These are phyloP conservation scores for Spathaspora hagerdaliae DNA, from an alignment of 805 yeast genomes.

Conservation along the genomic window DNA sequence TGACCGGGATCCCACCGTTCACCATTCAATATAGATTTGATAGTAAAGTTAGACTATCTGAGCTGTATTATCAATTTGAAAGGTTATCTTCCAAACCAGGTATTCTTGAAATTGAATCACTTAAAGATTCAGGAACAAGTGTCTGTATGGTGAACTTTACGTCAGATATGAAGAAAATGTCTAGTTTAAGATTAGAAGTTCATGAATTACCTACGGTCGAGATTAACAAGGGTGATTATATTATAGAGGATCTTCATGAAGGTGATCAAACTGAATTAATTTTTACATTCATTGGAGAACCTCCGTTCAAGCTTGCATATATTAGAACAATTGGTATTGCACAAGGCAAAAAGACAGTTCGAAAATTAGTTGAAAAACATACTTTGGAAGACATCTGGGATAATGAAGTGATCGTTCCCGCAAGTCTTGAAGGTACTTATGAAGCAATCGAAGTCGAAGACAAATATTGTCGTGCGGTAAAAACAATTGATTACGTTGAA, in stretches of 20 bases:
- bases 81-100: constrained; percentile 85
- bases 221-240: constrained; percentile 71
- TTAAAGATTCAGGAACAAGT: constrained; percentile 69
- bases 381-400: constrained; percentile 70
- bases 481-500: constrained; percentile 1
- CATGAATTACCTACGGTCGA: constrained; percentile 70
- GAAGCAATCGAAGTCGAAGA: constrained; percentile 91
- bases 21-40: constrained; percentile 71
- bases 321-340: constrained; percentile 55
- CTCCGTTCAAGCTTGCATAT: constrained; percentile 87
- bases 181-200: constrained; percentile 28
- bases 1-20: constrained; percentile 81
- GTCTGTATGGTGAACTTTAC: constrained; percentile 67
- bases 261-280: constrained; percentile 90
- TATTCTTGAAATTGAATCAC: constrained; percentile 55
- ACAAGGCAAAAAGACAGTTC: constrained; percentile 19
- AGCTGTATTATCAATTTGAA: constrained; percentile 43
- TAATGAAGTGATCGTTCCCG: constrained; percentile 64
- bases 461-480: constrained; percentile 55
- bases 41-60: constrained; percentile 53
- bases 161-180: constrained; percentile 23
- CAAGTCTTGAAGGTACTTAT: constrained; percentile 88
- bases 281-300: constrained; percentile 79
- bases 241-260: constrained; percentile 81
- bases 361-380: constrained; percentile 42